Evolutionary conservation across 2,329 filamentous ascomycete genomes (phyloP), one percentile per base, ranked within the genome.

Genomic region (Incumbomyces lentus): DNA sequence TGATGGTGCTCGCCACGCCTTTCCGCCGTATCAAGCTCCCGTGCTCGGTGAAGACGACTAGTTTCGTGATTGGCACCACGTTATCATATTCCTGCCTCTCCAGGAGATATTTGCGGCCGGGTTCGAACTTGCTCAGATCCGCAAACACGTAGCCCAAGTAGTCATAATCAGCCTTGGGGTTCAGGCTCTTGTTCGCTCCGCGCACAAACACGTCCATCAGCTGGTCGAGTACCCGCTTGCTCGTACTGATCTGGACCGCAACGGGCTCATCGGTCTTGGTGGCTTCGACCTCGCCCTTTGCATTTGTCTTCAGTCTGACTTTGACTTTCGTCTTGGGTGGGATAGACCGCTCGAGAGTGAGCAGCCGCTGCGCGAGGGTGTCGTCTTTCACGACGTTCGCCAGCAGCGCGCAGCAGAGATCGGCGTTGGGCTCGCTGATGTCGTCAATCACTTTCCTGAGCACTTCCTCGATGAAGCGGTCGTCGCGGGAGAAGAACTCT

Each of bases 121-220:
- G 76, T 31, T 79, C 72, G 58, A 89, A 82, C 65, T 88, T 94
- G 41, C 88, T 83, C 8, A 98, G 73, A 63, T 98, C 90, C 34
- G 92, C 90, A 62, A 98, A 93, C 46, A 95, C 73, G 61, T 96
- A 98, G 35, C 88, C 81, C 18, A 98, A 76, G 65, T 96, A 95
- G 68, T 98, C 88, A 64, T 81, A 96, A 65, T 90, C 49, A 50
- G 88, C 88, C 19, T 83, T 64, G 60, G 84, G 82, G 72, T 96
- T 96, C 65, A 92, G 88, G 8, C 74, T 72, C 18, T 84, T 84
- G 51, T 84, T 81, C 17, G 86, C 81, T 16, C 90, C 90, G 68
- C 92, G 93, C 61, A 96, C 92, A 62, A 98, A 98, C 57, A 93
- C 82, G 64, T 96, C 92, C 63, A 98, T 79, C 26, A 98, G 71